phyloP scores from a whole-genome alignment of 345 rosid species.

The Euphorbia peplus region DNA sequence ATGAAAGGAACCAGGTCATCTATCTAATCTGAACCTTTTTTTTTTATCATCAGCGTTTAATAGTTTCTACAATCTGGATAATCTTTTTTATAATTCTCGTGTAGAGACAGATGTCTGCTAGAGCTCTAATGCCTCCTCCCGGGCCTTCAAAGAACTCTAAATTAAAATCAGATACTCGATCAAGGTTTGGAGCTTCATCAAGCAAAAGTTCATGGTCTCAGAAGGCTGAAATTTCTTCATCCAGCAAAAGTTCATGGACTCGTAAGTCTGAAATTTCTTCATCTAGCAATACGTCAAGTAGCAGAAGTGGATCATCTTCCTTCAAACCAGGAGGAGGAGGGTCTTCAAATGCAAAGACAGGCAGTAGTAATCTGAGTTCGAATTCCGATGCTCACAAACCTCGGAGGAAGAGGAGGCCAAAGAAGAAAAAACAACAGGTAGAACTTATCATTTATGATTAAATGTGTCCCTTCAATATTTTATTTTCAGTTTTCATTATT shows the following conservation, averaged over 20 bases:
- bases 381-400: slow-evolving; percentile 94
- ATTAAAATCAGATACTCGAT: slow-evolving; percentile 34
- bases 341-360: slow-evolving; percentile 55
- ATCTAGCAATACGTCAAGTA: slow-evolving; percentile 42
- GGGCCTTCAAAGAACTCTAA: slow-evolving; percentile 49
- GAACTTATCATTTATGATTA: not conserved
- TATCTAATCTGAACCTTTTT: slow-evolving; percentile 4
- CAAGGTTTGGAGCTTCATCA: slow-evolving; percentile 68
- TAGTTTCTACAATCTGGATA: not conserved
- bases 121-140: slow-evolving; percentile 95
- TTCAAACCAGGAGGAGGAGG: slow-evolving; percentile 31
- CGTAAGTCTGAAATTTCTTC: slow-evolving; percentile 55
- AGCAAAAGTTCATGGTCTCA: slow-evolving; percentile 46
- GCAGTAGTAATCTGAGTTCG: slow-evolving; percentile 90
- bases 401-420: slow-evolving; percentile 88
- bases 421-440: slow-evolving; percentile 61
- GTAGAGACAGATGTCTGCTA: slow-evolving; percentile 69
- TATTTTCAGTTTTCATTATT: not conserved
- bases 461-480: not conserved
- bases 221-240: slow-evolving; percentile 53
- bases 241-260: slow-evolving; percentile 39
- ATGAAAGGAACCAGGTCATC: slow-evolving; percentile 88
- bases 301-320: slow-evolving; percentile 55
- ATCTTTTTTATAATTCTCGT: slow-evolving; percentile 18
- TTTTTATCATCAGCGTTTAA: not conserved